Percentiles rank a stretch among this genome's conserved stretches.
Evolutionary conservation across 1,284 basidiomycete genomes (phyloP).

Genomic region (Porogramme epimiltina): DNA sequence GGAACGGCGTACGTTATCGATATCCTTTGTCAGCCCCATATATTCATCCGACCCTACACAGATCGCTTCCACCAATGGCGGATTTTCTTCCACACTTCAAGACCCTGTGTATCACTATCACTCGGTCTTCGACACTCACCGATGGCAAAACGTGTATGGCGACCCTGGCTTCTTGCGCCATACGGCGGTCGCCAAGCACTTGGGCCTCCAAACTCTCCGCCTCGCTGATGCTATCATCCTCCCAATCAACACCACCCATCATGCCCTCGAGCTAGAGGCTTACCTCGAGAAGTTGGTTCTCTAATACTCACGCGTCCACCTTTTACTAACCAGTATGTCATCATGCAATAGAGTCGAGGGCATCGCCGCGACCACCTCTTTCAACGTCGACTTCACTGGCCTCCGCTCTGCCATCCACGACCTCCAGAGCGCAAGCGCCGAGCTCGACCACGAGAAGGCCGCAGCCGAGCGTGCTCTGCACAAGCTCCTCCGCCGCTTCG

Average conservation of each 20-base stretch:
- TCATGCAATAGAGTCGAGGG: slow-evolving; percentile 33
- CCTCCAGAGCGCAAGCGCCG: slow-evolving; percentile 52
- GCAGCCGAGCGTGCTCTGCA: slow-evolving; percentile 35
- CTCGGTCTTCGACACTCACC: slow-evolving; percentile 74
- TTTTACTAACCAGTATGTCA: neutral
- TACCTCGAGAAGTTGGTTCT: slow-evolving; percentile 49
- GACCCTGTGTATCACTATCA: slow-evolving; percentile 79
- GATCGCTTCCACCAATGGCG: slow-evolving; percentile 52
- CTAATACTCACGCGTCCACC: neutral
- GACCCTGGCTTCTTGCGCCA: slow-evolving; percentile 67
- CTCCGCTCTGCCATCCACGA: slow-evolving; percentile 52
- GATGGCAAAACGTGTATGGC: slow-evolving; percentile 73
- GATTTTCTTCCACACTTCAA: slow-evolving; percentile 46
- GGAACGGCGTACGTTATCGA: slow-evolving; percentile 41
- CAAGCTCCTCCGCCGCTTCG: slow-evolving; percentile 36
- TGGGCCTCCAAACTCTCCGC: slow-evolving; percentile 65
- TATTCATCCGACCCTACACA: slow-evolving; percentile 22
- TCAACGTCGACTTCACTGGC: slow-evolving; percentile 28
- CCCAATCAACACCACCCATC: slow-evolving; percentile 80
- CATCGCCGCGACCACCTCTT: slow-evolving; percentile 26
- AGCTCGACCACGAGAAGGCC: slow-evolving; percentile 55
- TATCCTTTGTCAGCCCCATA: neutral
- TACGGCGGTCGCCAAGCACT: slow-evolving; percentile 68
- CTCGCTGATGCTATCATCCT: slow-evolving; percentile 59
- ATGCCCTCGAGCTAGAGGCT: slow-evolving; percentile 50